Base-by-base conservation (phyloP, 2,329 filamentous ascomycete species). In the Cytospora schulzeri region DNA sequence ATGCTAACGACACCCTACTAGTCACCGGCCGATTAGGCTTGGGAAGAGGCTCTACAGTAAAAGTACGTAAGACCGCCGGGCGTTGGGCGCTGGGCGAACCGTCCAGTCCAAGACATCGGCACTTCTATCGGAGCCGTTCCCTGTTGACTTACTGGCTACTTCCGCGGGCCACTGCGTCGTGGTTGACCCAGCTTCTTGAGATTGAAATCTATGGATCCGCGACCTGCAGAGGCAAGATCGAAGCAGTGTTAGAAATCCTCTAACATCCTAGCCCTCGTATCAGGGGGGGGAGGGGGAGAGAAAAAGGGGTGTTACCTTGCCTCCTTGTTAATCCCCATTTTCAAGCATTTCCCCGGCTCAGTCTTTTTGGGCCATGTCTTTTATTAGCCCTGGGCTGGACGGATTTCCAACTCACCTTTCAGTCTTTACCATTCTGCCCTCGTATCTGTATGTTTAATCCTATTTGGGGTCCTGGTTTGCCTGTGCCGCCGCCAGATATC, bases 161-260 rank as follows among this genome's bases (percentile, higher is more conserved):
- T 45, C 45, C 53, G 28, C 57, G 51, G 62, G 57, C 48, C 62
- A 64, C 57, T 64, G 57, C 57, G 38, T 26, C 59, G 11, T 22
- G 41, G 1, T 48, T 12, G 45, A 48, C 22, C 45, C 9, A 24
- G 9, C n/a, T 24, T 24, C 38, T 50, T 41, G 38, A 41, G n/a
- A 29, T 48, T 61, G 31, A 12, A 14, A 24, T 48, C n/a, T 24
- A 48, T 24, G 45, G n/a, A 5, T 24, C 11, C 19, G 7, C 9
- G 45, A 11, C 2, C n/a, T 48, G 45, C 45, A 48, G 45, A 48
- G 45, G 45, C 11, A 48, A 48, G 22, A 24, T 48, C n/a, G 45
- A 48, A 48, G 9, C 9, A 1, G n/a, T 48, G 45, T 9, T 24
- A 48, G n/a, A 48, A 9, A 41, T 3, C 45, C n/a, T 48, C 45